These are phyloP conservation scores for Blastobotrys parvus DNA, from an alignment of 805 yeast genomes.

Conservation along the genomic window DNA sequence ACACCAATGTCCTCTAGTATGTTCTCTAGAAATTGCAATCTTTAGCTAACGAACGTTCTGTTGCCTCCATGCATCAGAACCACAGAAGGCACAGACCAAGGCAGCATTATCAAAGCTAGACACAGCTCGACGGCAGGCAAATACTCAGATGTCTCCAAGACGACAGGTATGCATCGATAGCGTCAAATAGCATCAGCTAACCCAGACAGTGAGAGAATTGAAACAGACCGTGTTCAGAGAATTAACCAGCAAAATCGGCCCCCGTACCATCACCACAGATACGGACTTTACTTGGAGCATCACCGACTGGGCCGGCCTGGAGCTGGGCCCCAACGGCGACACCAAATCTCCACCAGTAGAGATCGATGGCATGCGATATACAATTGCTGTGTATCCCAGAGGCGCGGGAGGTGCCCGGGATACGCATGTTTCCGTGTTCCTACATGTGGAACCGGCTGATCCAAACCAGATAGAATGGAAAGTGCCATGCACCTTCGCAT, in stretches of 20 bases:
- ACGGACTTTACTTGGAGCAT: slow-evolving; percentile 1
- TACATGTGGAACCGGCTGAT: background rate
- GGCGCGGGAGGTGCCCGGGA: background rate
- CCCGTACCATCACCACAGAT: background rate
- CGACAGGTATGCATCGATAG: too few species aligned
- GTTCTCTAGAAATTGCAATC: too few species aligned
- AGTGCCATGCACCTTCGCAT: background rate
- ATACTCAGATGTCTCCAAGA: too few species aligned
- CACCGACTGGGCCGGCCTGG: slow-evolving; percentile 1
- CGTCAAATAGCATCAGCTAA: too few species aligned
- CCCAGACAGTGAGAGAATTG: background rate
- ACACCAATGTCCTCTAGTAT: too few species aligned
- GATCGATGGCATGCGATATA: background rate
- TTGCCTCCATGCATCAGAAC: too few species aligned
- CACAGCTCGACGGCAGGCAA: too few species aligned
- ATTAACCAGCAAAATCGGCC: background rate
- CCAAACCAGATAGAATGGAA: background rate
- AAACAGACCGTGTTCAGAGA: background rate
- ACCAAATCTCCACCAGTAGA: background rate
- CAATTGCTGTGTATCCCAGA: background rate
- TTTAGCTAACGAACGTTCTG: too few species aligned
- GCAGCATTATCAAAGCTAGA: too few species aligned
- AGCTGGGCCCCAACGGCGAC: slow-evolving; percentile 1
- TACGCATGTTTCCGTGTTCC: background rate
- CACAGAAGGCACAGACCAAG: too few species aligned